Conservation (phyloP, 2,329 filamentous ascomycete species). For the Aspergillus brasiliensis region DNA sequence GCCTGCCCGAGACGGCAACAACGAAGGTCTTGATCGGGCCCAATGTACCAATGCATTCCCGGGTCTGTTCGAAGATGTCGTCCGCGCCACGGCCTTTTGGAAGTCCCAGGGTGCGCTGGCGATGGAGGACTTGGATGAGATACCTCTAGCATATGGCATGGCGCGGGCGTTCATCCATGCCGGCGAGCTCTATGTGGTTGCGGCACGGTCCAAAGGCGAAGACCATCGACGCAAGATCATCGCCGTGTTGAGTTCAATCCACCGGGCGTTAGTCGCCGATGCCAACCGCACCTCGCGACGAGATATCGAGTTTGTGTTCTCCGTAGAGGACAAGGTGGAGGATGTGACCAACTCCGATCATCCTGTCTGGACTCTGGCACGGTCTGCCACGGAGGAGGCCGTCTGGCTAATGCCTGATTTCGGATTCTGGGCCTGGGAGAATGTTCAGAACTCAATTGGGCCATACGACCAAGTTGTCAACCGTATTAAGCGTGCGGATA, state of each 20-base stretch:
- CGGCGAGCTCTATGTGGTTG: slow-evolving; percentile 37
- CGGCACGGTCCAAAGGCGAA: slow-evolving; percentile 33
- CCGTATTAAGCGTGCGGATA: slow-evolving; percentile 28
- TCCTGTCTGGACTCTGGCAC: slow-evolving; percentile 49
- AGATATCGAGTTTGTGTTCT: slow-evolving; percentile 53
- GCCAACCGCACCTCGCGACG: slow-evolving; percentile 35
- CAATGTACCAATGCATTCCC: slow-evolving; percentile 40
- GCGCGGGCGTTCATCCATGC: slow-evolving; percentile 35
- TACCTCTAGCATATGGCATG: slow-evolving; percentile 36
- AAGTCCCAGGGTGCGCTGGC: slow-evolving; percentile 26
- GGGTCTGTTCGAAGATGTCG: slow-evolving; percentile 40
- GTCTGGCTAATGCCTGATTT: slow-evolving; percentile 57
- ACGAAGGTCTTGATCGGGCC: slow-evolving; percentile 28
- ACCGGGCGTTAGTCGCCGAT: slow-evolving; percentile 50
- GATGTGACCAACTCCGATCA: slow-evolving; percentile 41
- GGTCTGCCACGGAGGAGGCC: slow-evolving; percentile 41
- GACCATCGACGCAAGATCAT: slow-evolving; percentile 43
- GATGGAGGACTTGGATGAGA: slow-evolving; percentile 30
- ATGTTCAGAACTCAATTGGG: slow-evolving; percentile 36
- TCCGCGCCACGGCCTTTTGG: slow-evolving; percentile 36
- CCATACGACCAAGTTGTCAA: slow-evolving; percentile 42
- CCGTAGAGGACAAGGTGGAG: slow-evolving; percentile 45
- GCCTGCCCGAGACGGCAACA: slow-evolving; percentile 34
- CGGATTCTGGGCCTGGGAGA: slow-evolving; percentile 55
- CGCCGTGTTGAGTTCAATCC: slow-evolving; percentile 50